A percentile compares a stretch with the other conserved stretches of the same genome.
Evolutionary conservation across 306 rosid species (phyloP).

Genomic region (Vigna mungo): DNA sequence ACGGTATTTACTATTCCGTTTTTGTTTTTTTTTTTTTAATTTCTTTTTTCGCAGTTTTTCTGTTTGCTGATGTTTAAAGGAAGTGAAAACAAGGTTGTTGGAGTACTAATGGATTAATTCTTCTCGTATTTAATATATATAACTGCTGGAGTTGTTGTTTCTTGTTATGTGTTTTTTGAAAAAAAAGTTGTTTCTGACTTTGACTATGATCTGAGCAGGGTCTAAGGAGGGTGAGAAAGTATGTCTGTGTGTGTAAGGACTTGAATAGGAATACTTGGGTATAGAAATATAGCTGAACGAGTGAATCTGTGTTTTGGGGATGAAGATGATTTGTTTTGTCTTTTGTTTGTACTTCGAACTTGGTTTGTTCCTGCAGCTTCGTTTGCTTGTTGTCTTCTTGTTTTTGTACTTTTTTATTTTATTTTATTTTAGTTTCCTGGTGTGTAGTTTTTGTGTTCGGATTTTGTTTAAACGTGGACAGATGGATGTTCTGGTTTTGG

Average conservation of each 20-base stretch:
- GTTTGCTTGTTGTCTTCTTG: conserved; percentile 13
- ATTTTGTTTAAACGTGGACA: neutral
- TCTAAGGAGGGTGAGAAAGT: conserved; percentile 12
- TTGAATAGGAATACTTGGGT: neutral
- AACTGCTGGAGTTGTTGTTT: neutral
- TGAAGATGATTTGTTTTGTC: conserved; percentile 4
- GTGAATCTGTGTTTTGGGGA: neutral
- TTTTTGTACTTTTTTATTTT: neutral
- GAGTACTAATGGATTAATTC: neutral
- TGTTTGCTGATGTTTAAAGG: neutral
- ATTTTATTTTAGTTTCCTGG: neutral
- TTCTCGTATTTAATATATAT: neutral
- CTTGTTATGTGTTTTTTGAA: neutral
- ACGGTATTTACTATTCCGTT: conserved; percentile 54
- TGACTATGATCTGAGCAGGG: conserved; percentile 26
- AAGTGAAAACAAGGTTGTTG: neutral
- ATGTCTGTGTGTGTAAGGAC: neutral
- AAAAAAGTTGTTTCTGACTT: neutral
- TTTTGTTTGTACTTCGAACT: conserved; percentile 5
- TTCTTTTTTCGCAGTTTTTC: neutral
- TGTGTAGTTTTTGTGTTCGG: conserved; percentile 16
- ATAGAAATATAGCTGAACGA: neutral
- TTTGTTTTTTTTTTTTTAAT: too few relatives aligned
- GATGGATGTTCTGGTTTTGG: neutral
- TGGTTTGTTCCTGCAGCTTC: neutral